These are phyloP conservation scores for Cornus kousa DNA, from an alignment of 148 eudicot species.

Conservation along the genomic window DNA sequence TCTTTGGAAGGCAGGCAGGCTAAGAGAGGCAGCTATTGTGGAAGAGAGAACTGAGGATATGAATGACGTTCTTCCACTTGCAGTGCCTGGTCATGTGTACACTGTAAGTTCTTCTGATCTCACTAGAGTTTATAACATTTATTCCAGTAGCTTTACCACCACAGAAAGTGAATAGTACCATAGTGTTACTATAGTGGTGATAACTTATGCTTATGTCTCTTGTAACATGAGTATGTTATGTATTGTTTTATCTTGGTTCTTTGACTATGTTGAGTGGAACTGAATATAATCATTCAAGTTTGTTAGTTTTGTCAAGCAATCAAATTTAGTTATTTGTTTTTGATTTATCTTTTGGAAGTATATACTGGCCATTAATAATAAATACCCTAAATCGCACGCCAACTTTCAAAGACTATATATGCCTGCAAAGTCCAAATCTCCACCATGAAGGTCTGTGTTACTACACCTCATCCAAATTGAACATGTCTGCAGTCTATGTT, in stretches of 20 bases:
- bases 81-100: constrained; percentile 49
- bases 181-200: not conserved
- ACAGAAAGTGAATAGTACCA: constrained; percentile 5
- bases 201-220: not conserved
- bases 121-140: constrained; percentile 41
- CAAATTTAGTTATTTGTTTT: not conserved
- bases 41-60: constrained; percentile 60
- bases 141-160: constrained; percentile 30
- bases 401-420: not conserved
- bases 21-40: constrained; percentile 74
- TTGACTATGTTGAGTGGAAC: not conserved
- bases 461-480: not conserved
- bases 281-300: not conserved
- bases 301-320: not conserved
- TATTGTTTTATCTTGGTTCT: not conserved
- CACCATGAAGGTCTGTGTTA: not conserved
- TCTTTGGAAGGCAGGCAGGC: constrained; percentile 89
- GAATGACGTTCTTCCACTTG: constrained; percentile 43
- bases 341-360: too few relatives aligned
- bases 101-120: constrained; percentile 62
- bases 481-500: too few relatives aligned
- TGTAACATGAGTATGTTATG: not conserved
- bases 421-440: not conserved
- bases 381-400: not conserved
- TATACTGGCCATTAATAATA: not conserved